phyloP scores from a whole-genome alignment of 2,329 filamentous ascomycete genomes.

The Raffaelea deltoideospora region DNA sequence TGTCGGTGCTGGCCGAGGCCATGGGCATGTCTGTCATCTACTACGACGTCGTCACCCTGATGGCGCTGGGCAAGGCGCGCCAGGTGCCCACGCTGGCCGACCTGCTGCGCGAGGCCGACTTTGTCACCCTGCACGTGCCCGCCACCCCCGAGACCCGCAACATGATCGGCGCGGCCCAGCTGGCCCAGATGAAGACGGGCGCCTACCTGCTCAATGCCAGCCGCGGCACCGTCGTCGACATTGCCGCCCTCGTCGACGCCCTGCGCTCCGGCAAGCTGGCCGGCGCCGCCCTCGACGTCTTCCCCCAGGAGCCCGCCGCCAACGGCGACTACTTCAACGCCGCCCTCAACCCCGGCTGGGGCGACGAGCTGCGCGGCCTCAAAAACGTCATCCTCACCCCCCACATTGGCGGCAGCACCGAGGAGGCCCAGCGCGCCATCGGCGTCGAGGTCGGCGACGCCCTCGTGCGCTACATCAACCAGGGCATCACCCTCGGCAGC shows the following conservation, averaged over 20 bases:
- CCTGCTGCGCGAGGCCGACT: slow-evolving; percentile 70
- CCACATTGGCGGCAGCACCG: slow-evolving; percentile 93
- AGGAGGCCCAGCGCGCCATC: slow-evolving; percentile 93
- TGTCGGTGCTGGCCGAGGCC: slow-evolving; percentile 87
- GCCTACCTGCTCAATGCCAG: slow-evolving; percentile 94
- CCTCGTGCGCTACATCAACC: slow-evolving; percentile 88
- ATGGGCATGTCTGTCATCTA: slow-evolving; percentile 99
- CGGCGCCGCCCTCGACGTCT: slow-evolving; percentile 92
- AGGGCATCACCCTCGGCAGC: slow-evolving; percentile 76
- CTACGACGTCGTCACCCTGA: slow-evolving; percentile 87
- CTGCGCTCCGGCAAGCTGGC: slow-evolving; percentile 77
- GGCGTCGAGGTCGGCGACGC: slow-evolving; percentile 84
- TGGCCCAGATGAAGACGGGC: slow-evolving; percentile 82
- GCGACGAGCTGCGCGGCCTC: slow-evolving; percentile 65
- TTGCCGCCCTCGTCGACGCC: slow-evolving; percentile 76
- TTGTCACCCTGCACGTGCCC: slow-evolving; percentile 87
- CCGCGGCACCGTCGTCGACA: slow-evolving; percentile 85
- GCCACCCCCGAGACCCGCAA: slow-evolving; percentile 85
- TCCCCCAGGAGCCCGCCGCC: slow-evolving; percentile 79
- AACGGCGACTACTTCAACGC: slow-evolving; percentile 93
- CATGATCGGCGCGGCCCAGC: slow-evolving; percentile 68
- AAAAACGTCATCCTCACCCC: slow-evolving; percentile 93
- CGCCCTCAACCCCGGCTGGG: slow-evolving; percentile 61
- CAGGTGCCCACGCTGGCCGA: slow-evolving; percentile 67
- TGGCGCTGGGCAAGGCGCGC: slow-evolving; percentile 78